Conservation (phyloP, 2,329 filamentous ascomycete genomes). For the Aotearoamyces nothofagi region DNA sequence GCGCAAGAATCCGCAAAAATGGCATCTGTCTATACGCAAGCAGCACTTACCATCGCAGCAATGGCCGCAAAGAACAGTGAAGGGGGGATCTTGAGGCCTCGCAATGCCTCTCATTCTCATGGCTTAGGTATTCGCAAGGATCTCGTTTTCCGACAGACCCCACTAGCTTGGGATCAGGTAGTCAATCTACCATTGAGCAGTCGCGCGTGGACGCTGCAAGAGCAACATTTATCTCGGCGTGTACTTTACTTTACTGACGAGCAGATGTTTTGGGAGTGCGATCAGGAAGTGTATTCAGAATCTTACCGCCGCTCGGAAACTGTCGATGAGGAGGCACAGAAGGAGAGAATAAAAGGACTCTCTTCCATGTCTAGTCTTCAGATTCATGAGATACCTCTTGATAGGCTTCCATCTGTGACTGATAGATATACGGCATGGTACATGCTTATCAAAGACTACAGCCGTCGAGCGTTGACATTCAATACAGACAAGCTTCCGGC, state of each 20-base stretch:
- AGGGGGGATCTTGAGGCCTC: neutral
- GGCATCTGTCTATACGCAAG: conserved; percentile 8
- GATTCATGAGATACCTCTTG: neutral
- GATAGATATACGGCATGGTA: neutral
- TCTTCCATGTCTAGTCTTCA: neutral
- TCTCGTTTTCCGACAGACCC: neutral
- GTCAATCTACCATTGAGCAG: neutral
- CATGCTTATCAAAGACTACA: neutral
- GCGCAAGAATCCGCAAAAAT: conserved; percentile 8
- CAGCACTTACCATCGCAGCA: neutral
- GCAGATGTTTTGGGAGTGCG: neutral
- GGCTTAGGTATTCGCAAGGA: neutral
- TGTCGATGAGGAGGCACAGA: neutral
- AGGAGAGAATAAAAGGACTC: neutral
- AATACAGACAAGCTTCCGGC: neutral
- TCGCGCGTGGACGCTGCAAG: conserved; percentile 1
- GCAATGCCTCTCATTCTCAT: neutral
- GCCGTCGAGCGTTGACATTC: neutral
- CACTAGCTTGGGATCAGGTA: conserved; percentile 1
- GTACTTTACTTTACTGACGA: neutral
- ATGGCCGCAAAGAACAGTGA: neutral
- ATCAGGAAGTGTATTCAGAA: neutral
- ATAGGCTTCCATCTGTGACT: neutral
- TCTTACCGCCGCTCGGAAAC: neutral
- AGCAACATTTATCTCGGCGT: neutral